Evolutionary conservation across 2,329 filamentous ascomycete genomes (phyloP), one percentile per base, ranked within the genome.

Genomic region (Cadophora sp.): DNA sequence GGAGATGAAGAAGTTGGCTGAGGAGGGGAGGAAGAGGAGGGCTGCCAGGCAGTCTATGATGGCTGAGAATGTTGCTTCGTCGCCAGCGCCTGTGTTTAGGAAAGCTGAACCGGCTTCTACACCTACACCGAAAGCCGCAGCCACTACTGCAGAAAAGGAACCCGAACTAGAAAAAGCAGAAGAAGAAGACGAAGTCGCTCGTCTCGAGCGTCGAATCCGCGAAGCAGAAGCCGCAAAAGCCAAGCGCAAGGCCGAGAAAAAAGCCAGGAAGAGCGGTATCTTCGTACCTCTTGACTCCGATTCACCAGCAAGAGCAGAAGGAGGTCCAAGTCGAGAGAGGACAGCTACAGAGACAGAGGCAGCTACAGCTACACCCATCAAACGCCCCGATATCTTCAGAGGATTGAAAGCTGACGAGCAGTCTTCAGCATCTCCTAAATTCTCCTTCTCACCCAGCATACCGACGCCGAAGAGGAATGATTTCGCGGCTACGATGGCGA

Each of bases 1-100:
- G 69, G 84, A 88, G 76, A 82, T 86, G 66, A 80, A 80, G 64
- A 80, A 81, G 55, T 80, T 86, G 67, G 83, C 83, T 3, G 83
- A 86, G 72, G 83, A 86, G 74, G 83, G 83, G 58, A 80, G 82
- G 68, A 83, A 79, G 72, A 82, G 79, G 76, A 82, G 79, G 76
- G 82, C 75, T 72, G 86, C 80, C 77, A 85, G 77, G 71, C 81
- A 78, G 73, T 80, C 78, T 70, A 80, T 74, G 74, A 78, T 71
- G 72, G 78, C 73, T 59, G 72, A 73, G 73, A 70, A 71, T 59
- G 60, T 69, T 24, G 67, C 70, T 22, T 71, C 69, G 55, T 36
- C 61, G 39, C 64, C 74, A 45, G 64, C 68, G 30, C 65, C 67
- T 30, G 68, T 62, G 24, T 53, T 64, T 3, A 64, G 62, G 62